phyloP scores from a whole-genome alignment of 2,329 filamentous ascomycete species.

The Ophiostoma piceae region DNA sequence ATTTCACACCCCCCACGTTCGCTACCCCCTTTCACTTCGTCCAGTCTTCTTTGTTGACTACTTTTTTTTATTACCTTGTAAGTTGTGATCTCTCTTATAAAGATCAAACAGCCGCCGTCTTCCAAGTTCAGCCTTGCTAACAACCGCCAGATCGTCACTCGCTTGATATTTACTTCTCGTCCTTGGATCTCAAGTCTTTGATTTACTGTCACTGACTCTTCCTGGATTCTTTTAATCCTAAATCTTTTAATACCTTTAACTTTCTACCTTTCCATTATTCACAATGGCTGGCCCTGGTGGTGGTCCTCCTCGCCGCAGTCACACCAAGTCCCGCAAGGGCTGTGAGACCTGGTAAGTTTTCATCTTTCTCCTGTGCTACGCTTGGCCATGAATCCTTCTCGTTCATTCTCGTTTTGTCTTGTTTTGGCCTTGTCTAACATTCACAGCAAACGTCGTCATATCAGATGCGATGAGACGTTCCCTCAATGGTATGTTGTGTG shows the following conservation, averaged over 20 bases:
- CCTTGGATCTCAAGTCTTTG: constrained; percentile 12
- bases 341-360: constrained; percentile 76
- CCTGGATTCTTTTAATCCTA: constrained; percentile 26
- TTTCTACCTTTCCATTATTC: not conserved
- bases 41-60: not conserved
- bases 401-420: not conserved
- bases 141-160: constrained; percentile 22
- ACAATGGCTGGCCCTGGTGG: constrained; percentile 89
- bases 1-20: constrained; percentile 18
- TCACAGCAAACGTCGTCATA: constrained; percentile 84
- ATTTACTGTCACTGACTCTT: constrained; percentile 13
- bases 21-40: constrained; percentile 11
- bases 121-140: not conserved
- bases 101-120: not conserved
- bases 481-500: constrained; percentile 73
- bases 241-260: constrained; percentile 36
- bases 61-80: not conserved
- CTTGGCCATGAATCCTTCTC: constrained; percentile 24
- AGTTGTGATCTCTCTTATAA: not conserved
- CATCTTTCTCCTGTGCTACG: not conserved
- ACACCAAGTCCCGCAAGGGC: constrained; percentile 97
- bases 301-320: constrained; percentile 81
- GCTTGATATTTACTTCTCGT: constrained; percentile 19
- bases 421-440: not conserved
- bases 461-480: constrained; percentile 95